These are phyloP conservation scores for Yamadazyma sp. DNA, from an alignment of 1,139 yeast species.

Conservation along the genomic window DNA sequence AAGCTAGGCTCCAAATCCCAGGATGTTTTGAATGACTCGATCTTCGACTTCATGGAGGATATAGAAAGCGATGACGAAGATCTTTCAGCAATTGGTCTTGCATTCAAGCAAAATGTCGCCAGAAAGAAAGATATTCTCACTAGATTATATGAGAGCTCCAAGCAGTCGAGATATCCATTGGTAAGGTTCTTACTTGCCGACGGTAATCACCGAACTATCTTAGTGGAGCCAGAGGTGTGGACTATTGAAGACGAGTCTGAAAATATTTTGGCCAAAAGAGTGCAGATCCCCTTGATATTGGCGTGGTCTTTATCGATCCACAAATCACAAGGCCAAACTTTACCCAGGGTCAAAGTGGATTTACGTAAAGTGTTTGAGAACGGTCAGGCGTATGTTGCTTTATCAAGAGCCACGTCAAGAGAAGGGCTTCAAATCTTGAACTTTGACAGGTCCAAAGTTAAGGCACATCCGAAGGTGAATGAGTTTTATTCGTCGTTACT, in stretches of 20 bases:
- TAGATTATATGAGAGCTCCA: constrained; percentile 18
- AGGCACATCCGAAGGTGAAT: constrained; percentile 61
- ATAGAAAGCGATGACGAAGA: constrained; percentile 6
- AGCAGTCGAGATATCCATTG: constrained; percentile 57
- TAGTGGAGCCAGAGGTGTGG: constrained; percentile 48
- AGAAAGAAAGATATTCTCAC: constrained; percentile 22
- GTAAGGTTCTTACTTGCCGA: constrained; percentile 74
- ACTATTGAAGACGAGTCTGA: constrained; percentile 40
- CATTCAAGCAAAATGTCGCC: constrained; percentile 15
- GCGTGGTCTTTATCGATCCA: constrained; percentile 98
- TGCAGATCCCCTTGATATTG: constrained; percentile 77
- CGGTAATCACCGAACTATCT: constrained; percentile 67
- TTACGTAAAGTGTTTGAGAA: constrained; percentile 75
- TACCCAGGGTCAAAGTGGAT: constrained; percentile 80
- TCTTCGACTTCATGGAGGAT: constrained; percentile 22
- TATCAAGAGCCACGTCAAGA: constrained; percentile 80
- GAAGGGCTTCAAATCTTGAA: constrained; percentile 77
- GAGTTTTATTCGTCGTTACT: constrained; percentile 51
- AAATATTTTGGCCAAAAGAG: constrained; percentile 29
- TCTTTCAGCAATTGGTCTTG: constrained; percentile 6
- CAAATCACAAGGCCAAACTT: constrained; percentile 94
- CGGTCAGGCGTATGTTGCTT: constrained; percentile 95
- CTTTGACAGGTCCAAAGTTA: constrained; percentile 57
- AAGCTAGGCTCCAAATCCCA: constrained; percentile 4
- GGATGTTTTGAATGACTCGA: constrained; percentile 21